Percentiles rank a stretch among this genome's conserved stretches.
phyloP scores from a whole-genome alignment of 2,329 filamentous ascomycete genomes.

The Aspergillus tamarii region DNA sequence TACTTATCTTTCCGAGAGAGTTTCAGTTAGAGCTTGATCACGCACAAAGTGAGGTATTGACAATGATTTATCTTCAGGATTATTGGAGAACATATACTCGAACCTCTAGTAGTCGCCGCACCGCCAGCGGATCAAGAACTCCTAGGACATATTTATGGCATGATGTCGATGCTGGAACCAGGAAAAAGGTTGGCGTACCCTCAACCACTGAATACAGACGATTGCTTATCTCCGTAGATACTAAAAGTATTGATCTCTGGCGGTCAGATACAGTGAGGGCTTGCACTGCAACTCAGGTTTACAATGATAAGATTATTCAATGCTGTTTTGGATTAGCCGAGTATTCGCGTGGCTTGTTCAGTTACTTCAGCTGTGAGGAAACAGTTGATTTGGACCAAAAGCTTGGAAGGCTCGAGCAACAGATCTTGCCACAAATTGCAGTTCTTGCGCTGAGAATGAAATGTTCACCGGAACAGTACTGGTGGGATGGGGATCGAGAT shows the following conservation, averaged over 20 bases:
- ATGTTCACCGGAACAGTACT: background rate
- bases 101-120: background rate
- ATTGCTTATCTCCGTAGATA: background rate
- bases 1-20: background rate
- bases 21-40: background rate
- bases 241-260: slow-evolving; percentile 4
- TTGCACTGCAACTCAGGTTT: background rate
- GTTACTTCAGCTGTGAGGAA: background rate
- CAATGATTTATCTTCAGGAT: background rate
- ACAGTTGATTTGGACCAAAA: background rate
- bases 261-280: slow-evolving; percentile 11
- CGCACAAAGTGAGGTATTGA: slow-evolving; percentile 4
- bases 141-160: background rate
- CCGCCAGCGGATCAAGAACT: background rate
- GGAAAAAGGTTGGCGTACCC: background rate
- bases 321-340: background rate
- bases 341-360: background rate
- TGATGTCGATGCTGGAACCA: background rate
- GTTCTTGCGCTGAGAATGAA: slow-evolving; percentile 1
- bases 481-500: slow-evolving; percentile 1
- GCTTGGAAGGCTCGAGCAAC: background rate
- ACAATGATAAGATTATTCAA: background rate
- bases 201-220: background rate
- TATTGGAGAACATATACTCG: background rate
- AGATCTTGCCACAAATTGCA: background rate